These are phyloP conservation scores for Planoprotostelium fungivorum DNA, from an alignment of 78 protist genomes.

Conservation along the genomic window DNA sequence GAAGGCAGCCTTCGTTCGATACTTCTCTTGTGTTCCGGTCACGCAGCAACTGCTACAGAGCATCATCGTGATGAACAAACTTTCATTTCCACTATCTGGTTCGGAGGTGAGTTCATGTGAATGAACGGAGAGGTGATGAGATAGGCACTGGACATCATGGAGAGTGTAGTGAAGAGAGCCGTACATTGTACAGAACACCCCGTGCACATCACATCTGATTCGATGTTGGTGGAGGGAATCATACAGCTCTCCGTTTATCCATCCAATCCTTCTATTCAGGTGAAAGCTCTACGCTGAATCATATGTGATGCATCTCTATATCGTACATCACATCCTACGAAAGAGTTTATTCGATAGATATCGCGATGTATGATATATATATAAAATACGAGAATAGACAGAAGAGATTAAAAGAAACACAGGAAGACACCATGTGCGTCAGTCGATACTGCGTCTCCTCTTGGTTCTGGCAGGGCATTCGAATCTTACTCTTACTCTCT, in stretches of 20 bases:
- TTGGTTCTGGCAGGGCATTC: background rate
- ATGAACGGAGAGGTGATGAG: background rate
- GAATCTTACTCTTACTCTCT: background rate
- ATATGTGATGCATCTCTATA: background rate
- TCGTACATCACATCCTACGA: background rate
- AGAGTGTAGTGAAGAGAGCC: background rate
- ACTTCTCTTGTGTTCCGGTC: background rate
- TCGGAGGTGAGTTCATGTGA: background rate
- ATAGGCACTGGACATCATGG: background rate
- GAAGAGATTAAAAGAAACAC: background rate
- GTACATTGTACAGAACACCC: background rate
- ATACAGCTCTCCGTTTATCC: too few relatives aligned
- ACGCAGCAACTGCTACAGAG: background rate
- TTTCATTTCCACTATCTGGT: background rate
- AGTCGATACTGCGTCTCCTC: background rate
- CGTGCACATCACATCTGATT: background rate
- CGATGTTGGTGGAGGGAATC: background rate
- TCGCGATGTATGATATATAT: background rate
- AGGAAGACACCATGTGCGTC: background rate
- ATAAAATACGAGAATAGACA: background rate
- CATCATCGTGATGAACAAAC: background rate
- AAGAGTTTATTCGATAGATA: background rate
- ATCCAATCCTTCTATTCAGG: too few relatives aligned
- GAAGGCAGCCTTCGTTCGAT: background rate
- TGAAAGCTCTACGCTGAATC: too few relatives aligned